Evolutionary conservation across 345 rosid species (phyloP), one percentile per base, ranked within the genome.

Genomic region (Streptanthus diversifolius): DNA sequence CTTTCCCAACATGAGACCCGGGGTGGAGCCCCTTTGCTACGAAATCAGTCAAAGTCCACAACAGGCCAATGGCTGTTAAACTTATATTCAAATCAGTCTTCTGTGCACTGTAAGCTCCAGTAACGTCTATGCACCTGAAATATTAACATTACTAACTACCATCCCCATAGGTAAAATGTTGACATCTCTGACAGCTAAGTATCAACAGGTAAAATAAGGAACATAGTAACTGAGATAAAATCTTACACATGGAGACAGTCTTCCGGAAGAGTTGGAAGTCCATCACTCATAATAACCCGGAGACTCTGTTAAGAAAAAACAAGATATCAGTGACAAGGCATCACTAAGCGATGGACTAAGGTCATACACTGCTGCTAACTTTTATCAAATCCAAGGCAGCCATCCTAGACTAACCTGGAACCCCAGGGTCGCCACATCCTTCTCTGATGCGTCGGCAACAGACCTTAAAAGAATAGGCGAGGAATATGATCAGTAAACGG

Each of bases 91-190:
- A 77, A 82, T 91, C 98, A 27, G 93, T 83, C 82, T 87, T 88
- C 76, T 95, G 99, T 74, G 87, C 83, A 85, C 98, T 85, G 74
- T 95, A 95, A 36, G 97, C 99, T 82, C 99, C 98, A 77, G 93
- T 90, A 56, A 95, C 99, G 78, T 95, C 97, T 40, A 91, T 83
- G 82, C 98, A 91, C 81, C 98, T 93, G 90, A 76, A 83, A 68
- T 60, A 66, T 52, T 43, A 63, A 67, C 68, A 83, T 51, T 39
- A 37, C 53, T 35, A 83, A 19, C 51, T 59, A 66, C 30, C 35
- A 63, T 30, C 59, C 71, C 43, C 49, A 59, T 22, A 36, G 63
- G 39, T 12, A 56, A 25, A n/a, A 36, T 36, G 29, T 63, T 29
- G 29, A 47, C 70, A 63, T 47, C 51, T 54, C 66, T 15, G 59